These are phyloP conservation scores for Melanopsichium pennsylvanicum DNA, from an alignment of 1,284 basidiomycete species.

Conservation along the genomic window DNA sequence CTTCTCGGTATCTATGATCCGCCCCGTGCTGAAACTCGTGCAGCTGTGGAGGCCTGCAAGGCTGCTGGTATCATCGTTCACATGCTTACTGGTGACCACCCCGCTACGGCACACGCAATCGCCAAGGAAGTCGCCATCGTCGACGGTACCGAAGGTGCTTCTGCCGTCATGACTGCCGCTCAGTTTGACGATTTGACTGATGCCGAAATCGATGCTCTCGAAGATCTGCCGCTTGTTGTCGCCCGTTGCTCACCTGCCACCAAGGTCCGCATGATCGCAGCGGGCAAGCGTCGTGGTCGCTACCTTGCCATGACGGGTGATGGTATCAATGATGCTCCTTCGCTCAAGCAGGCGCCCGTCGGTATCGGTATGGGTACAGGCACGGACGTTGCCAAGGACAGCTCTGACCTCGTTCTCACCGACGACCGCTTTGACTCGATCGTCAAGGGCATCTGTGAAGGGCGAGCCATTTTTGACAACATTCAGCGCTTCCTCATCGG, in stretches of 20 bases:
- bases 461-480: conserved; percentile 60
- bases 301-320: conserved; percentile 63
- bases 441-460: conserved; percentile 56
- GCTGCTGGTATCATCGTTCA: conserved; percentile 56
- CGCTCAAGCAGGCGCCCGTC: conserved; percentile 69
- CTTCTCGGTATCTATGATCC: conserved; percentile 61
- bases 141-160: conserved; percentile 42
- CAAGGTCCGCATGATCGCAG: conserved; percentile 61
- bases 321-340: conserved; percentile 73
- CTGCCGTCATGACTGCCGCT: conserved; percentile 51
- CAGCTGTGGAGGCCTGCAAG: conserved; percentile 55
- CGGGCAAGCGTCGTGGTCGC: conserved; percentile 45
- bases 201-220: conserved; percentile 51
- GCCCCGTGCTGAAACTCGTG: conserved; percentile 57
- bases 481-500: conserved; percentile 61
- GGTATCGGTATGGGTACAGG: conserved; percentile 77
- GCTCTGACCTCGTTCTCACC: conserved; percentile 62
- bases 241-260: conserved; percentile 60
- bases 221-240: conserved; percentile 50
- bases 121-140: conserved; percentile 55
- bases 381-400: conserved; percentile 75
- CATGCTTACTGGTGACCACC: conserved; percentile 62
- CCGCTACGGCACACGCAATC: conserved; percentile 55
- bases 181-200: conserved; percentile 56
- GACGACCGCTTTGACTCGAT: conserved; percentile 60